Conservation (phyloP, 108 stramenopile genomes). For the Stephanodiscus triporus region DNA sequence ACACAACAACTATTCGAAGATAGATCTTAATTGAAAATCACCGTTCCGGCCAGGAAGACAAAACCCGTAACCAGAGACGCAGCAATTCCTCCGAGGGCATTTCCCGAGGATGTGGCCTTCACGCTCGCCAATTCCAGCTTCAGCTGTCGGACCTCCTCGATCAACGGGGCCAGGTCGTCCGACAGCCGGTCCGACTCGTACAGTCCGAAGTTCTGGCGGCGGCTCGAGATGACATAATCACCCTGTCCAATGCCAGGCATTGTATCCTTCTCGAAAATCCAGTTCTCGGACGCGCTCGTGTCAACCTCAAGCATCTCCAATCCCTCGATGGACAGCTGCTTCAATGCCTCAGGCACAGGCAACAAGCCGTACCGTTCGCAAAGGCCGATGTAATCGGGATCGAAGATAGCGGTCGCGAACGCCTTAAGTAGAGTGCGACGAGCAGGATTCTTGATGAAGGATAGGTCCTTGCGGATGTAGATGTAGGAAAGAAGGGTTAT, state of each 20-base stretch:
- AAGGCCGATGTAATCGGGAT: constrained; percentile 40
- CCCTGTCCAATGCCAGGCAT: constrained; percentile 34
- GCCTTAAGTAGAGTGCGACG: constrained; percentile 48
- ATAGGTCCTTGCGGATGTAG: constrained; percentile 71
- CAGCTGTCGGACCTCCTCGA: constrained; percentile 24
- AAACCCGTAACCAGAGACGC: constrained; percentile 13
- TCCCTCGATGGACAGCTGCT: constrained; percentile 31
- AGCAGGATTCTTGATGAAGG: constrained; percentile 26
- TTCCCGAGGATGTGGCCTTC: constrained; percentile 13
- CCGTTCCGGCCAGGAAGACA: constrained; percentile 2
- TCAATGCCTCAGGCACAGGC: constrained; percentile 27
- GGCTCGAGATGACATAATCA: constrained; percentile 41
- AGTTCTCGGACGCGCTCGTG: constrained; percentile 24
- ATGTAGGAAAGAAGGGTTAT: constrained; percentile 83
- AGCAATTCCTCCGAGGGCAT: neutral
- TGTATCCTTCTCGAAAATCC: constrained; percentile 33
- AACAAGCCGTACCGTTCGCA: constrained; percentile 39
- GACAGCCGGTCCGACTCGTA: constrained; percentile 39
- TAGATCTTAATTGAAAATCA: constrained; percentile 1
- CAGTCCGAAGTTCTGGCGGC: constrained; percentile 27
- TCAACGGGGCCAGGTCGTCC: constrained; percentile 30
- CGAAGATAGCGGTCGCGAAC: constrained; percentile 41
- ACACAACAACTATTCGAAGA: neutral
- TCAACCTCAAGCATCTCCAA: constrained; percentile 39
- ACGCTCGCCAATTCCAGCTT: constrained; percentile 32